Percentiles rank a stretch among this genome's conserved stretches.
Evolutionary conservation across 371 early-diverging fungal species (phyloP).

Genomic region (Mucor circinelloides): DNA sequence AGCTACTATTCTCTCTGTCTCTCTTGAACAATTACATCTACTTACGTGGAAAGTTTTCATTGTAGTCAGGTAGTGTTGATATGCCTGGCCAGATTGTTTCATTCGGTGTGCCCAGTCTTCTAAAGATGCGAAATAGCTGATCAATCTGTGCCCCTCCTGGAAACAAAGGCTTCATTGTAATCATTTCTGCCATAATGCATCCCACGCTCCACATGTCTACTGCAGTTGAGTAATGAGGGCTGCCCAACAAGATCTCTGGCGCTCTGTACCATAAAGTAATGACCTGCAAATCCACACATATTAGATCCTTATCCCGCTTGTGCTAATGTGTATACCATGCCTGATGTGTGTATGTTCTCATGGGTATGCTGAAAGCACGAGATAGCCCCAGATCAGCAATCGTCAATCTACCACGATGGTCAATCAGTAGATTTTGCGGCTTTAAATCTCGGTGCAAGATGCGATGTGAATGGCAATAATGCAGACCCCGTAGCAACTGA

Average conservation of each 20-base stretch:
- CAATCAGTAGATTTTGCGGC: slow-evolving; percentile 94
- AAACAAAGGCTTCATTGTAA: slow-evolving; percentile 79
- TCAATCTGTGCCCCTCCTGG: slow-evolving; percentile 49
- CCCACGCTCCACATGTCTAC: slow-evolving; percentile 99
- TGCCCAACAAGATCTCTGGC: slow-evolving; percentile 96
- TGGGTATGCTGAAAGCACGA: slow-evolving; percentile 85
- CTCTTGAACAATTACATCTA: no score
- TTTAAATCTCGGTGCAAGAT: slow-evolving; percentile 94
- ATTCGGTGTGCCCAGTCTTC: slow-evolving; percentile 91
- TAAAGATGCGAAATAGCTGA: slow-evolving; percentile 25
- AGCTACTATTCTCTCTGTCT: no score
- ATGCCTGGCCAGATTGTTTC: slow-evolving; percentile 93
- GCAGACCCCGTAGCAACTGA: slow-evolving; percentile 83
- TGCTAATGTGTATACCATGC: slow-evolving; percentile 31
- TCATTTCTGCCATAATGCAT: slow-evolving; percentile 97
- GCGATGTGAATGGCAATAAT: slow-evolving; percentile 86
- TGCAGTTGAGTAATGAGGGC: slow-evolving; percentile 86
- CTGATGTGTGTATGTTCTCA: slow-evolving; percentile 94
- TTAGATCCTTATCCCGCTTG: no score
- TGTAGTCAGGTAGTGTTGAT: slow-evolving; percentile 61
- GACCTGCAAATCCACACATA: slow-evolving; percentile 51
- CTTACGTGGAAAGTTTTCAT: slow-evolving; percentile 25
- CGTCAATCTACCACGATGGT: slow-evolving; percentile 82
- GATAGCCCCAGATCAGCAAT: slow-evolving; percentile 97
- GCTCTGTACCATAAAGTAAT: slow-evolving; percentile 98